These are phyloP conservation scores for Trypanosoma lewisi DNA, from an alignment of 208 protist species.

Conservation along the genomic window DNA sequence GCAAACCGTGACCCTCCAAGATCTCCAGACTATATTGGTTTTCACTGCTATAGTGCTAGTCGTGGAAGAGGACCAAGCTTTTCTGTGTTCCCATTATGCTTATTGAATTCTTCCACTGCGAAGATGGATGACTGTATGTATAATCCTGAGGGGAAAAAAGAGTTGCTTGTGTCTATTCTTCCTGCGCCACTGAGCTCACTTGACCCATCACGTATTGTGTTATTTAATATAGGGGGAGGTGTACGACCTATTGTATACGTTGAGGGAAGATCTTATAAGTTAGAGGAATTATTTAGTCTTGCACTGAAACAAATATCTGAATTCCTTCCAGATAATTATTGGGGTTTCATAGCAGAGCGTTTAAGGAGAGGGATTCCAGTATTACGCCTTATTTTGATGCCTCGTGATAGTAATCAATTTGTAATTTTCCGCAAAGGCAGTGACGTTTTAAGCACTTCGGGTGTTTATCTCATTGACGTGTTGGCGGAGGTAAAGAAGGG, in stretches of 20 bases:
- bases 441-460: not conserved
- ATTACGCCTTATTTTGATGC: slow-evolving; percentile 15
- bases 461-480: slow-evolving; percentile 22
- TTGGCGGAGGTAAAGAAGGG: slow-evolving; percentile 19
- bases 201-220: slow-evolving; percentile 11
- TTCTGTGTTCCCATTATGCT: not conserved
- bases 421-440: not conserved
- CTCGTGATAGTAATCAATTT: not conserved
- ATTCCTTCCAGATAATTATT: not conserved
- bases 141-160: not conserved
- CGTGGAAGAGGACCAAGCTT: not conserved
- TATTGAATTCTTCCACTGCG: not conserved
- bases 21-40: slow-evolving; percentile 20
- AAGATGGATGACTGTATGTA: not conserved
- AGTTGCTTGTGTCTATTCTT: slow-evolving; percentile 9
- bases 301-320: slow-evolving; percentile 3
- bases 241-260: slow-evolving; percentile 9
- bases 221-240: slow-evolving; percentile 19
- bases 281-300: slow-evolving; percentile 15
- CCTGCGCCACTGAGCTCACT: slow-evolving; percentile 9
- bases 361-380: not conserved
- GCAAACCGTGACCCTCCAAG: not conserved
- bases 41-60: slow-evolving; percentile 2
- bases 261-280: slow-evolving; percentile 3
- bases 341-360: not conserved